A percentile compares a stretch with the other conserved stretches of the same genome.
These are phyloP conservation scores for Phytophthora palmivora DNA, from an alignment of 352 stramenopile species.

Conservation along the genomic window DNA sequence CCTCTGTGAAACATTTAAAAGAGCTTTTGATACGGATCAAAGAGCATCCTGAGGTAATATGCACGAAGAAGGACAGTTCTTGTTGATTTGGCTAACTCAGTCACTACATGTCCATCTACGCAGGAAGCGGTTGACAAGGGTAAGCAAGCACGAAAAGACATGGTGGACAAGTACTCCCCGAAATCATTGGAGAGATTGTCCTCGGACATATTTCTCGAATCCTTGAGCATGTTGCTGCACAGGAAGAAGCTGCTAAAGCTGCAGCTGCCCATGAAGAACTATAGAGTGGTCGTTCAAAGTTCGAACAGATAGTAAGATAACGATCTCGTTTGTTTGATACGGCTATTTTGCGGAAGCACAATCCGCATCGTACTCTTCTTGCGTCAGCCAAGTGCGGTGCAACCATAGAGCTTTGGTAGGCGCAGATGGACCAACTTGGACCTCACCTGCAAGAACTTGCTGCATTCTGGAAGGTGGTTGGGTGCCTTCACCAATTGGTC, in stretches of 20 bases:
- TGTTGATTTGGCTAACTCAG: neutral
- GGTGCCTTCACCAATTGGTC: conserved; percentile 80
- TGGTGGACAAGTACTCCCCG: conserved; percentile 87
- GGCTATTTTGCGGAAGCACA: conserved; percentile 32
- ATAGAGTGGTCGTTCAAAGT: conserved; percentile 28
- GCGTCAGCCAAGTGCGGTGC: conserved; percentile 84
- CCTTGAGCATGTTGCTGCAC: conserved; percentile 44
- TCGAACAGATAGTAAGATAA: neutral
- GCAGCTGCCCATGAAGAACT: conserved; percentile 59
- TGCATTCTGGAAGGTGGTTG: conserved; percentile 63
- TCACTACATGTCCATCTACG: neutral
- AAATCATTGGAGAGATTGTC: conserved; percentile 77
- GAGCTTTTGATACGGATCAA: conserved; percentile 69
- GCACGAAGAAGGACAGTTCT: neutral
- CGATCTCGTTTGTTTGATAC: neutral
- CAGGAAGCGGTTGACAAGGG: conserved; percentile 77
- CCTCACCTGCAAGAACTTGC: conserved; percentile 64
- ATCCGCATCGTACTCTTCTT: conserved; percentile 77
- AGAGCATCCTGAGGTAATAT: conserved; percentile 59
- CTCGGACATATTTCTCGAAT: conserved; percentile 71
- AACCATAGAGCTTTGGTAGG: conserved; percentile 84
- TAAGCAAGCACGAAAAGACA: conserved; percentile 72
- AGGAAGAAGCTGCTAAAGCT: conserved; percentile 19
- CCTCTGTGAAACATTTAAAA: conserved; percentile 74
- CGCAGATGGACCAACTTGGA: conserved; percentile 71